Evolutionary conservation across 495 filamentous ascomycete species (phyloP).

Genomic region (Hyphodiscus hymeniophilus): DNA sequence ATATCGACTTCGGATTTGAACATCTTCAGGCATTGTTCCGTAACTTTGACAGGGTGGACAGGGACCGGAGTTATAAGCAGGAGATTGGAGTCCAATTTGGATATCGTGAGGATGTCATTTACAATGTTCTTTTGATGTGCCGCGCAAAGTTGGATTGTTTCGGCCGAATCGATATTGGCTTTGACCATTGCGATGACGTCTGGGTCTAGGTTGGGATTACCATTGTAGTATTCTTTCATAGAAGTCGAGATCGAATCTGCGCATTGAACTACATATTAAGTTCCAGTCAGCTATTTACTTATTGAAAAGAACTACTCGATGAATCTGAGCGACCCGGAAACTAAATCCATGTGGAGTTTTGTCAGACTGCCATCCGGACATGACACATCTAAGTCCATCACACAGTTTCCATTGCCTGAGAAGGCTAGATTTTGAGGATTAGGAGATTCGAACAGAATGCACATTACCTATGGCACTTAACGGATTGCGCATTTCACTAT

Average conservation of each 20-base stretch:
- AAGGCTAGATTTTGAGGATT: slow-evolving; percentile 23
- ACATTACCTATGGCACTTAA: slow-evolving; percentile 43
- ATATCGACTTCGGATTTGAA: slow-evolving; percentile 67
- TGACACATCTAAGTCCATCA: no score
- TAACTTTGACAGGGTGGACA: slow-evolving; percentile 57
- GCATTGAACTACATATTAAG: slow-evolving; percentile 73
- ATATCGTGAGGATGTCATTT: slow-evolving; percentile 66
- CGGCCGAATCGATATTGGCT: slow-evolving; percentile 61
- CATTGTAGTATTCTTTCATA: slow-evolving; percentile 1
- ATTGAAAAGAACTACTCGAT: no score
- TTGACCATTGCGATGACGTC: slow-evolving; percentile 28
- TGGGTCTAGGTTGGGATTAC: background rate
- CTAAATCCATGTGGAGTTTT: no score
- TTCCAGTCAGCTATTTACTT: no score
- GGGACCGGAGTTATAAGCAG: slow-evolving; percentile 69
- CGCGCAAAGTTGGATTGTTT: slow-evolving; percentile 75
- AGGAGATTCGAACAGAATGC: no score
- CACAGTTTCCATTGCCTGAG: no score
- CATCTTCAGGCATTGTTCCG: slow-evolving; percentile 64
- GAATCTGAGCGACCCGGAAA: no score
- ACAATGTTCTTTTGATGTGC: slow-evolving; percentile 73
- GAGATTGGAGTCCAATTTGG: slow-evolving; percentile 76
- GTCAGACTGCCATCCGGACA: no score
- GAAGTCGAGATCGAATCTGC: slow-evolving; percentile 40
- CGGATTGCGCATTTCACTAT: slow-evolving; percentile 68